Conservation (phyloP, 768 basidiomycete species). For the Trametes cingulata region DNA sequence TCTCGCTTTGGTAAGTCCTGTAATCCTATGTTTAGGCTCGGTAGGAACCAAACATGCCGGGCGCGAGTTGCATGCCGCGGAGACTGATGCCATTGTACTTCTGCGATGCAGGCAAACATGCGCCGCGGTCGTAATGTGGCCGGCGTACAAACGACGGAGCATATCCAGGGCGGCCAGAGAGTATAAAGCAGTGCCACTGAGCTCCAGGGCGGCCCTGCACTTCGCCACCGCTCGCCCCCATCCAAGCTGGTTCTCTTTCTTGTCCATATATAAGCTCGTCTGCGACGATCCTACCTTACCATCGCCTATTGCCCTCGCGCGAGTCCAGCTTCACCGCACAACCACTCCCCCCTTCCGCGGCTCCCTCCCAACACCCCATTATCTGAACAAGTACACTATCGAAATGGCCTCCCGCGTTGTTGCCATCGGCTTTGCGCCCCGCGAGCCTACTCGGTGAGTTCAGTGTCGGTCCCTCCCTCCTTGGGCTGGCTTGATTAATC, state of each 20-base stretch:
- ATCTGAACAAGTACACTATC: not conserved
- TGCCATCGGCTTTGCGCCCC: conserved; percentile 14
- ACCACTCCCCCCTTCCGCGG: not conserved
- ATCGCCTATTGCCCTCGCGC: not conserved
- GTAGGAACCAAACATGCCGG: not conserved
- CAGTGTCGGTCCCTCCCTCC: no score
- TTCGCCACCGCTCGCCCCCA: not conserved
- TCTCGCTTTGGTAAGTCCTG: not conserved
- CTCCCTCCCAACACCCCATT: not conserved
- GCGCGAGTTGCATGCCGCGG: not conserved
- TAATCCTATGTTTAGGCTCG: not conserved
- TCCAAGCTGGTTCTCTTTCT: not conserved
- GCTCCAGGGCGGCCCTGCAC: not conserved
- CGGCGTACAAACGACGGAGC: not conserved
- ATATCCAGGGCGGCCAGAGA: not conserved
- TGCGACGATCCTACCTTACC: conserved; percentile 13
- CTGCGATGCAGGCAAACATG: not conserved
- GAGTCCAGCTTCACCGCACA: not conserved
- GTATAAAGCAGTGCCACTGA: conserved; percentile 6
- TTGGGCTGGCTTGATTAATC: not conserved
- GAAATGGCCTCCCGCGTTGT: conserved; percentile 11
- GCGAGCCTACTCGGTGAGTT: conserved; percentile 26
- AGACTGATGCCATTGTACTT: conserved; percentile 3
- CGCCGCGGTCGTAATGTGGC: not conserved
- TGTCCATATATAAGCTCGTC: conserved; percentile 13